Percentiles rank a stretch among this genome's conserved stretches.
Evolutionary conservation across 192 early-diverging fungal genomes (phyloP).

Genomic region (Mortierella antarctica): DNA sequence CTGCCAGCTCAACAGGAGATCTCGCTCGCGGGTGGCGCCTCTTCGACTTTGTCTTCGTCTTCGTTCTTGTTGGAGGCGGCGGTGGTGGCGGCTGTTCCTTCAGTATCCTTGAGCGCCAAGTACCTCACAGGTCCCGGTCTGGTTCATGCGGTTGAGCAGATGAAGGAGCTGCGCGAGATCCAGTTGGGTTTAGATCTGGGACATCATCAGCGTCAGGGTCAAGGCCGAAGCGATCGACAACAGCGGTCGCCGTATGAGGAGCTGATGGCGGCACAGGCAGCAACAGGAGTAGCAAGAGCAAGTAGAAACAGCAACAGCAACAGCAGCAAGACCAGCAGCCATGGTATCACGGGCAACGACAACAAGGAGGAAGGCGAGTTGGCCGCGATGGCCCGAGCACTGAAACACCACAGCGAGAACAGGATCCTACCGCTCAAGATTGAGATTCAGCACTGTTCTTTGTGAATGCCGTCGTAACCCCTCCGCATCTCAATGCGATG

Average conservation of each 20-base stretch:
- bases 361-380: not conserved
- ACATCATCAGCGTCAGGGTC: no score
- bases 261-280: no score
- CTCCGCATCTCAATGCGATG: no score
- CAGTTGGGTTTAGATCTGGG: not conserved
- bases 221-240: no score
- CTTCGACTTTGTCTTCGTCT: not conserved
- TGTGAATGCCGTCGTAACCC: no score
- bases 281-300: no score
- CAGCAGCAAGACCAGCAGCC: no score
- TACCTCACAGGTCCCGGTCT: not conserved
- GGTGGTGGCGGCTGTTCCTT: not conserved
- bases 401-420: not conserved
- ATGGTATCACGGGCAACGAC: no score
- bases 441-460: constrained; percentile 7
- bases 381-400: not conserved
- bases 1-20: constrained; percentile 5
- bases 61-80: not conserved
- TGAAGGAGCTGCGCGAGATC: constrained; percentile 2
- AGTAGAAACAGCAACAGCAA: not conserved
- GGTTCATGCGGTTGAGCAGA: constrained; percentile 2
- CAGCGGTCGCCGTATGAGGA: no score
- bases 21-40: no score
- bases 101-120: not conserved
- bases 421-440: not conserved